These are phyloP conservation scores for Erythrobasidium hasegawianum DNA, from an alignment of 1,284 basidiomycete genomes.

Conservation along the genomic window DNA sequence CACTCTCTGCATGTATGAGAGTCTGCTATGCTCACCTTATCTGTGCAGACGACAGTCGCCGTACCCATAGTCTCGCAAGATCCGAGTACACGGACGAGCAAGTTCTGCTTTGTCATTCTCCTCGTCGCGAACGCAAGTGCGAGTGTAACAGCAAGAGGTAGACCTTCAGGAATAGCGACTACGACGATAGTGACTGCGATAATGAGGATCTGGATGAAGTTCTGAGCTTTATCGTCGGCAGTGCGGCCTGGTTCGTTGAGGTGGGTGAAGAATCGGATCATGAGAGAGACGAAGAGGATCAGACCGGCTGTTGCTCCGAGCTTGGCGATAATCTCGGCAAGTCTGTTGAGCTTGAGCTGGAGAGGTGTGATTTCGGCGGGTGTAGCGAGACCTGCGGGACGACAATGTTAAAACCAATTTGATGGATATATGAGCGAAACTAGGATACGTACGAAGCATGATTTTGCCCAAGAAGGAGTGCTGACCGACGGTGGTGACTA, in stretches of 20 bases:
- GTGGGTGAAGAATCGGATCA: conserved; percentile 92
- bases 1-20: conserved; percentile 56
- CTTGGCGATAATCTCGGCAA: conserved; percentile 93
- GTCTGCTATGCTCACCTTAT: conserved; percentile 65
- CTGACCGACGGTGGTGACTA: conserved; percentile 85
- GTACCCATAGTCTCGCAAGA: conserved; percentile 99
- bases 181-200: conserved; percentile 93
- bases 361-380: conserved; percentile 74
- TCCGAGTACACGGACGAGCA: conserved; percentile 89
- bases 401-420: too few species aligned
- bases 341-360: conserved; percentile 84
- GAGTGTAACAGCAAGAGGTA: conserved; percentile 92
- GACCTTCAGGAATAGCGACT: conserved; percentile 81
- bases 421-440: too few species aligned
- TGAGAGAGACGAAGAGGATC: conserved; percentile 73
- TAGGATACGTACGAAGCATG: conserved; percentile 78
- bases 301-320: conserved; percentile 77
- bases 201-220: conserved; percentile 89
- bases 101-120: conserved; percentile 90
- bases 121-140: conserved; percentile 95
- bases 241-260: conserved; percentile 64
- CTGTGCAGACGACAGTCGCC: conserved; percentile 90
- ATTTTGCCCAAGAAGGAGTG: conserved; percentile 93
- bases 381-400: conserved; percentile 10
- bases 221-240: conserved; percentile 77